Evolutionary conservation across 306 rosid genomes (phyloP).

Genomic region (Trifolium repens): DNA sequence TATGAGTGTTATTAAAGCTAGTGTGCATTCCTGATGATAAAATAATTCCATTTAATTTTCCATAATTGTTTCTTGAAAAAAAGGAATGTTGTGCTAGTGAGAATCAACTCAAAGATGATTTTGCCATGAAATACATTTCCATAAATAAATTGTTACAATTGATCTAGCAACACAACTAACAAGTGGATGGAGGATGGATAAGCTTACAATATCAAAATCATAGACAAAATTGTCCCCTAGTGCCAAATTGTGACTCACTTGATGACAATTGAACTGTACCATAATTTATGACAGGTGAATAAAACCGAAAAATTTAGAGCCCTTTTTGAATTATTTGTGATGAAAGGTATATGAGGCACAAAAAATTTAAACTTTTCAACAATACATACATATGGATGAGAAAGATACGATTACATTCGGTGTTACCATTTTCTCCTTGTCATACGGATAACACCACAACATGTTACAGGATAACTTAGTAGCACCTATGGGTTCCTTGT

Average conservation of each 20-base stretch:
- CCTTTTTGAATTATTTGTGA: neutral
- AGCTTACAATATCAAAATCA: conserved; percentile 24
- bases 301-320: conserved; percentile 1
- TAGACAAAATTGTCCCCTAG: neutral
- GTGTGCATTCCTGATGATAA: conserved; percentile 19
- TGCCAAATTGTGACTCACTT: conserved; percentile 6
- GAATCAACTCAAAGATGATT: conserved; percentile 18
- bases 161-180: conserved; percentile 14
- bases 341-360: neutral
- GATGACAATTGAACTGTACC: conserved; percentile 10
- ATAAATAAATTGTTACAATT: conserved; percentile 13
- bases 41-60: conserved; percentile 1
- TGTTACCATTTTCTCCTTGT: conserved; percentile 9
- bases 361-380: conserved; percentile 1
- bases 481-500: conserved; percentile 16
- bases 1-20: conserved; percentile 7
- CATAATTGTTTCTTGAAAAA: conserved; percentile 9
- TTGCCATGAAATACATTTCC: conserved; percentile 32
- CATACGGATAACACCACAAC: neutral
- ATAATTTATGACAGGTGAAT: conserved; percentile 21
- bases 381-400: conserved; percentile 2
- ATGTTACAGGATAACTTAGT: neutral
- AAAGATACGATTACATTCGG: conserved; percentile 12
- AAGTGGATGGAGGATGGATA: neutral
- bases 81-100: conserved; percentile 20